Base-by-base conservation (phyloP, 1,284 basidiomycete species). In the Ustilago cynodontis region DNA sequence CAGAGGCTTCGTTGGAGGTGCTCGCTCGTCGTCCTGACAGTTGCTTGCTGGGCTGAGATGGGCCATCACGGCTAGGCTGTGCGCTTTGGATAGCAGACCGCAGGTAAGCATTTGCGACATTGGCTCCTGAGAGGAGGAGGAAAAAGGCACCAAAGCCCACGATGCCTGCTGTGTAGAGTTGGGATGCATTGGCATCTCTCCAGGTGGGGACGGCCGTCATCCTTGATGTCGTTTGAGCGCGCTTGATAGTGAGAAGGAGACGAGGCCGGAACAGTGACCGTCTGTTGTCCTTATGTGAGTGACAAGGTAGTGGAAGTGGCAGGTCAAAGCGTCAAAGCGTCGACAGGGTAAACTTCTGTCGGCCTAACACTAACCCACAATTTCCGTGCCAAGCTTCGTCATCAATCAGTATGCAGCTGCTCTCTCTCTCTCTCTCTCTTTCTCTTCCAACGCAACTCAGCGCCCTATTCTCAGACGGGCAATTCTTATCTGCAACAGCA, bases 131-230 rank as follows among this genome's bases (percentile, higher is more conserved):
- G 7, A 50, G 35, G n/a, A 74, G 39, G 29, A 74, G 51, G 39
- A 74, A 68, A 13, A 63, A 45, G 9, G 71, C 66, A 22, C 65
- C 65, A 24, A 68, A 29, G 26, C 59, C 59, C 11, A 67, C 26
- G 9, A 74, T 45, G 16, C 61, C 62, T 10, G 65, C 63, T 0
- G 71, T 74, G 26, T 68, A 69, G 4, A 74, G 59, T 45, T 74
- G 69, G 16, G 69, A 66, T 20, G 49, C 63, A 22, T n/a, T 66
- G 3, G 69, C 69, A 49, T 71, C 64, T 41, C 64, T 58, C 59
- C 64, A 71, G 14, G 64, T 28, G 22, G 64, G 56, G 13, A 55
- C 24, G 2, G 61, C 43, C 18, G 61, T 43, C 69, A 71, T 71
- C 18, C 11, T 59, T 53, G 31, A 22, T 6, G 13, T 16, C n/a